Evolutionary conservation across 805 yeast genomes (phyloP), one percentile per base, ranked within the genome.

Genomic region (Torulaspora franciscae): DNA sequence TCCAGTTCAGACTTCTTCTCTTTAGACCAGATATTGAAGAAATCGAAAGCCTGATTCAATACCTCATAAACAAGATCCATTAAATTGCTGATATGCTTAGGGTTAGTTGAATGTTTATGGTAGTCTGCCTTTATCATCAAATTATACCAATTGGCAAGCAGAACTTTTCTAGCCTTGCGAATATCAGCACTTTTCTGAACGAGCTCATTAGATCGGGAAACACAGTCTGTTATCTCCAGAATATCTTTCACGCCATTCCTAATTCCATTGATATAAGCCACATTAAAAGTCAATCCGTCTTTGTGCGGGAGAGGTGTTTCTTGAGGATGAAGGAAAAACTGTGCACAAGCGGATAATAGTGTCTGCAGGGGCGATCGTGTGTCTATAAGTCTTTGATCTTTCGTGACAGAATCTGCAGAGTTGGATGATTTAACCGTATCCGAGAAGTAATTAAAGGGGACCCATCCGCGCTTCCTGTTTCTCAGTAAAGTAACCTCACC

Each of bases 81-180:
- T 48, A 85, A 65, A 4, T 78, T 76, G 52, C 79, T 82, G 46
- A 85, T 73, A 53, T 82, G 81, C 28, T 72, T 69, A 22, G 69
- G 67, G 42, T 74, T 77, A 23, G 79, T 70, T 0, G 89, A 81
- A 35, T 83, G 80, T 57, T 81, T 79, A 56, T 77, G 83, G 32
- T 83, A 85, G 50, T 82, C 84, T 1, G 91, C 90, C 56, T 82
- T 83, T 30, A 79, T 73, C 80, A 84, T 81, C 32, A 85, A 68
- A 42, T 79, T 80, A 51, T 85, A 84, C 95, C 95, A 85, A 58
- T 83, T 90, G 2, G 90, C 83, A 26, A 85, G 71, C 44, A 85
- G 64, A 30, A 79, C 72, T 61, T 85, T 85, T 52, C 95, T 73
- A 42, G 80, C 71, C 50, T 75, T 79, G 45, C 86, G 69, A 11